Percentiles rank a stretch among this genome's conserved stretches.
Evolutionary conservation across 2,329 filamentous ascomycete genomes (phyloP).

Genomic region (Remersonia thermophila): DNA sequence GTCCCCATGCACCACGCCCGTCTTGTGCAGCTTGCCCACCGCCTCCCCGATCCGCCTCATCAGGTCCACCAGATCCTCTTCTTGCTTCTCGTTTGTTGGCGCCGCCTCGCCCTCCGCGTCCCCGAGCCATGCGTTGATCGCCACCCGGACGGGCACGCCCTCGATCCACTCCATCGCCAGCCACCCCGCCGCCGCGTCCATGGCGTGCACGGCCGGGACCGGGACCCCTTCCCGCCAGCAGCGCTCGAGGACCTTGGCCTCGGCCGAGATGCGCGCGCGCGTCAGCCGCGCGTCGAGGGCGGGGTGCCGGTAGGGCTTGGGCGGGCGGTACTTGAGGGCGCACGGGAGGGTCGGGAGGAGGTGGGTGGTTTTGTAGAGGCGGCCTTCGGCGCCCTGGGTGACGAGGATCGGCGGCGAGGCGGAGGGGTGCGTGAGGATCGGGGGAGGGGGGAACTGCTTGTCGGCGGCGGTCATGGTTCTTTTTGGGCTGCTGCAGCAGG

Average conservation of each 20-base stretch:
- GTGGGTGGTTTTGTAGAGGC: constrained; percentile 79
- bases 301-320: constrained; percentile 86
- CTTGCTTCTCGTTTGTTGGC: constrained; percentile 23
- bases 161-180: constrained; percentile 77
- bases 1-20: constrained; percentile 89
- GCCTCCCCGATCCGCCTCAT: constrained; percentile 59
- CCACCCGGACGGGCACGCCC: constrained; percentile 56
- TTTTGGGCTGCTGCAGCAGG: too few species aligned
- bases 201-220: constrained; percentile 70
- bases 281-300: constrained; percentile 80
- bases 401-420: constrained; percentile 55
- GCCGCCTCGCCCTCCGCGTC: constrained; percentile 25
- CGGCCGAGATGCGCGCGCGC: constrained; percentile 72
- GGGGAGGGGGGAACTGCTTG: constrained; percentile 37
- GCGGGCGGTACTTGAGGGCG: constrained; percentile 82
- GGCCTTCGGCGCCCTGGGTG: constrained; percentile 89
- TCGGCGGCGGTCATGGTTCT: constrained; percentile 2
- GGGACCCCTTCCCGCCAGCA: constrained; percentile 66
- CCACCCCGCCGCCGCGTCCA: constrained; percentile 55
- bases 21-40: constrained; percentile 64
- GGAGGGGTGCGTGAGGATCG: constrained; percentile 50
- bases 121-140: constrained; percentile 57
- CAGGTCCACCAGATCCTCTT: constrained; percentile 43
- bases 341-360: constrained; percentile 54
- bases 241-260: constrained; percentile 73